Evolutionary conservation across 2,329 filamentous ascomycete genomes (phyloP).

Genomic region (Niveomyces coronatus): DNA sequence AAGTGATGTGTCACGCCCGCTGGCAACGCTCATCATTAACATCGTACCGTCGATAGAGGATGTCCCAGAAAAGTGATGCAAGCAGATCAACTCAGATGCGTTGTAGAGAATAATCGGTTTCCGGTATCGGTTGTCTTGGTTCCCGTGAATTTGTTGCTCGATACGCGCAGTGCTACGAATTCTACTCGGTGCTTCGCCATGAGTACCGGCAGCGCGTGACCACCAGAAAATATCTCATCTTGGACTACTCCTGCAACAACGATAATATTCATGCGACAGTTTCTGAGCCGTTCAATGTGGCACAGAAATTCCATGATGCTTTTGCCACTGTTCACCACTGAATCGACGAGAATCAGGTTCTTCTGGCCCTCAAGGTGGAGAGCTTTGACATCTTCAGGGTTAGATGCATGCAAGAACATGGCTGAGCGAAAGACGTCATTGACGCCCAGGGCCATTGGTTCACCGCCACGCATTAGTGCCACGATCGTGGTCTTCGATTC

Average conservation of each 20-base stretch:
- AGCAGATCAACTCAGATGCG: no score
- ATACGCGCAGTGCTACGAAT: conserved; percentile 43
- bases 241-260: conserved; percentile 48
- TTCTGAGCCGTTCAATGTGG: conserved; percentile 29
- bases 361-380: conserved; percentile 28
- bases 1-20: no score
- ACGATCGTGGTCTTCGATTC: conserved; percentile 44
- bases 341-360: conserved; percentile 46
- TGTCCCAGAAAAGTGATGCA: no score
- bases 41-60: no score
- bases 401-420: conserved; percentile 37
- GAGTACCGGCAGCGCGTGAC: conserved; percentile 11
- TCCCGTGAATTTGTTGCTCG: conserved; percentile 45
- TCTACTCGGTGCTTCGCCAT: conserved; percentile 17
- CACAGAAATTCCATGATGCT: conserved; percentile 37
- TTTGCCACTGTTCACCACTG: conserved; percentile 48
- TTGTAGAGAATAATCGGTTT: conserved; percentile 49
- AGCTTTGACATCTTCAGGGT: conserved; percentile 28
- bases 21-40: no score
- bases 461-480: conserved; percentile 52
- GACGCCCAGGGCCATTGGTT: conserved; percentile 50
- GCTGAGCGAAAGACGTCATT: conserved; percentile 41
- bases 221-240: conserved; percentile 15
- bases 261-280: conserved; percentile 34
- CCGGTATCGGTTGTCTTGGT: conserved; percentile 45